Evolutionary conservation across 2,329 filamentous ascomycete genomes (phyloP).

Genomic region (Verticillium albo-atrum): DNA sequence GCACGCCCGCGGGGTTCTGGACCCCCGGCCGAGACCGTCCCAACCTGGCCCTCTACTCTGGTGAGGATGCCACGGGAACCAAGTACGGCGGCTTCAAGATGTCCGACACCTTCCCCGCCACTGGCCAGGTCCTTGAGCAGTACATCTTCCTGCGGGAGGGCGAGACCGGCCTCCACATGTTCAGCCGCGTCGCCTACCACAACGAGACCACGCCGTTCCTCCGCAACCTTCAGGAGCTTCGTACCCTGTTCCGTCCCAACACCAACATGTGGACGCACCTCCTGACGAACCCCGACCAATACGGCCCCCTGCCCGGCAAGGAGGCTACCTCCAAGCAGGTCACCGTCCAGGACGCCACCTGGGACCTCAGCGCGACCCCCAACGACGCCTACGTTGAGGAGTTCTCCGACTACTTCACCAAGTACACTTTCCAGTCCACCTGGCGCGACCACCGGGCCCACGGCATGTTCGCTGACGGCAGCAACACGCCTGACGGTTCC

Average conservation of each 20-base stretch:
- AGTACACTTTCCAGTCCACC: constrained; percentile 54
- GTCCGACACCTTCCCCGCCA: constrained; percentile 50
- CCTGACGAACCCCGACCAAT: constrained; percentile 45
- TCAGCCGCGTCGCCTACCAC: constrained; percentile 51
- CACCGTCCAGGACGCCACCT: constrained; percentile 57
- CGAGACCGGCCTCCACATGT: constrained; percentile 56
- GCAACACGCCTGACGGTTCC: constrained; percentile 38
- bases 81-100: constrained; percentile 51
- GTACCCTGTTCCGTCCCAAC: constrained; percentile 54
- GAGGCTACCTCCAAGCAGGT: constrained; percentile 34
- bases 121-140: constrained; percentile 53
- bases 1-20: constrained; percentile 50
- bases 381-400: constrained; percentile 48
- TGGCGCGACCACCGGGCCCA: constrained; percentile 53
- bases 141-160: constrained; percentile 60
- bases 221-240: constrained; percentile 52
- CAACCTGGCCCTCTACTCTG: constrained; percentile 45
- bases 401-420: constrained; percentile 56
- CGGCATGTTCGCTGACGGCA: constrained; percentile 33
- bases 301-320: constrained; percentile 45
- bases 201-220: constrained; percentile 49
- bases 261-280: constrained; percentile 55
- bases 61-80: constrained; percentile 41
- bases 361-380: constrained; percentile 49
- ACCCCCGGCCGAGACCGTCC: constrained; percentile 46